Percentiles rank a stretch among this genome's conserved stretches.
Conservation (phyloP, 2,329 filamentous ascomycete species). For the Truncatella angustata region DNA sequence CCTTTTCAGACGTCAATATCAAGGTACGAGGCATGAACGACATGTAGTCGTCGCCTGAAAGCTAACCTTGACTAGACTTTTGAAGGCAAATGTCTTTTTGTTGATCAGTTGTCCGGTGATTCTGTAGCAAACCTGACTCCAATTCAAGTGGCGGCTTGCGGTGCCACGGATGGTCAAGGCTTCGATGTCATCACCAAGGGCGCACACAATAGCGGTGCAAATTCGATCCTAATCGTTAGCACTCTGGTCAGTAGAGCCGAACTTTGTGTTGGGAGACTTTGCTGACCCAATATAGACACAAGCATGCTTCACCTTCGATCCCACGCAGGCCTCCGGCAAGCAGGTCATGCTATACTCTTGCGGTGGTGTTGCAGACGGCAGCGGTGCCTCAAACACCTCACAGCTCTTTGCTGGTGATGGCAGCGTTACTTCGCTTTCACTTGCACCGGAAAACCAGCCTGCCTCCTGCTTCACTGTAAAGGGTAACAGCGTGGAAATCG, state of each 20-base stretch:
- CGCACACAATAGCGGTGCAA: conserved; percentile 46
- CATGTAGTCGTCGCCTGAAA: background rate
- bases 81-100: conserved; percentile 38
- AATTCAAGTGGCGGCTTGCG: conserved; percentile 39
- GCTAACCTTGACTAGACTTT: conserved; percentile 30
- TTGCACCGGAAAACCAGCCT: conserved; percentile 44
- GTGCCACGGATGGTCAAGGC: conserved; percentile 35
- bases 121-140: conserved; percentile 44
- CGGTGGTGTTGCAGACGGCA: conserved; percentile 54
- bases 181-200: conserved; percentile 46
- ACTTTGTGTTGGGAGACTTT: background rate
- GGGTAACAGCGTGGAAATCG: conserved; percentile 41
- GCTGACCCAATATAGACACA: conserved; percentile 37
- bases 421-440: conserved; percentile 36
- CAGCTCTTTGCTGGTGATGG: conserved; percentile 50
- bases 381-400: conserved; percentile 47
- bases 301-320: conserved; percentile 59
- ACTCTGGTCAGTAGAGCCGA: conserved; percentile 36
- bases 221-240: conserved; percentile 52
- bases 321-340: conserved; percentile 46
- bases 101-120: conserved; percentile 42
- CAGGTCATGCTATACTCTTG: conserved; percentile 58
- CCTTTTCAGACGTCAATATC: conserved; percentile 37
- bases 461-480: conserved; percentile 47
- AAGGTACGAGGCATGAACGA: conserved; percentile 22